Conservation (phyloP, 2,329 filamentous ascomycete species). For the Rutstroemia sp. region DNA sequence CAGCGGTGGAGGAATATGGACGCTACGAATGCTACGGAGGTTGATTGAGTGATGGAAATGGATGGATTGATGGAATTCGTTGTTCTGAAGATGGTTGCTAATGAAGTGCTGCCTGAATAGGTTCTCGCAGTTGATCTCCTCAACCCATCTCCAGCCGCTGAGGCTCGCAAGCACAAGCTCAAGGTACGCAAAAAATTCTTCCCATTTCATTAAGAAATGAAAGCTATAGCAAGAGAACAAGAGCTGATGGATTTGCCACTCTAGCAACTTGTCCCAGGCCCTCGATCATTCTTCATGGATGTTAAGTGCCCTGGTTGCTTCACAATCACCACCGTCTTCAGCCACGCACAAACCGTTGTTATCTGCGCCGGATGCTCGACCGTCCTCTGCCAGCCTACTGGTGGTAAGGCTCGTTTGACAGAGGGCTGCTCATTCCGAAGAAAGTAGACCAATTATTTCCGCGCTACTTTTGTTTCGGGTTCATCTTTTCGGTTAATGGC, state of each 20-base stretch:
- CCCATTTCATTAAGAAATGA: background rate
- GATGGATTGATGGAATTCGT: constrained; percentile 21
- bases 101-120: constrained; percentile 46
- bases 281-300: constrained; percentile 99
- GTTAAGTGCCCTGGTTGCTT: constrained; percentile 99
- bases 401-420: constrained; percentile 97
- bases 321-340: constrained; percentile 99
- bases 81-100: constrained; percentile 35
- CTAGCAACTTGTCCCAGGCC: constrained; percentile 87
- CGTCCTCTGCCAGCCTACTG: constrained; percentile 98
- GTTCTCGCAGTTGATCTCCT: constrained; percentile 99
- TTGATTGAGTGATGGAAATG: constrained; percentile 7
- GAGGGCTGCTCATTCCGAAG: constrained; percentile 99
- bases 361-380: constrained; percentile 99
- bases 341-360: constrained; percentile 99
- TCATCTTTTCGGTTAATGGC: constrained; percentile 23
- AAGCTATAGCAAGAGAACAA: background rate
- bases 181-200: constrained; percentile 60
- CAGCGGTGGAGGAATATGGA: constrained; percentile 2
- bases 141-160: constrained; percentile 95
- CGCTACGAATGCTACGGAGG: constrained; percentile 9
- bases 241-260: constrained; percentile 9
- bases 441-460: constrained; percentile 68
- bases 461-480: constrained; percentile 34
- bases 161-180: constrained; percentile 99